Conservation (phyloP, 768 basidiomycete genomes). For the Pisolithus sp. region DNA sequence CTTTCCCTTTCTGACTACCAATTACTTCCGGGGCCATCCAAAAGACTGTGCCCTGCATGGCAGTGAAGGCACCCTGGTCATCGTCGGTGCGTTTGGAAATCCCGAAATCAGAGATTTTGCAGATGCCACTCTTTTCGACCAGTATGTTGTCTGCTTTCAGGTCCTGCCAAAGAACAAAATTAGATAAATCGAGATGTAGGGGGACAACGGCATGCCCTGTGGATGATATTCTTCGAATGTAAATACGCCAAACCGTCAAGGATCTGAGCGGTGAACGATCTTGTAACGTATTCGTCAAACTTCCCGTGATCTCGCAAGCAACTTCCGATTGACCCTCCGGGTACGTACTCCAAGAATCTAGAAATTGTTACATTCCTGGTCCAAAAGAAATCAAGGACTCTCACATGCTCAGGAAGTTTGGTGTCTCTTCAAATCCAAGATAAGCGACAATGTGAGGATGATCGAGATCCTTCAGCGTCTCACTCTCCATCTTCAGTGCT, state of each 20-base stretch:
- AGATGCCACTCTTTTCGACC: conserved; percentile 84
- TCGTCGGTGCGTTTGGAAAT: conserved; percentile 96
- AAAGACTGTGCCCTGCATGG: conserved; percentile 97
- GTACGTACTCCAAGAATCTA: conserved; percentile 98
- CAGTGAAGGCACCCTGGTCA: conserved; percentile 74
- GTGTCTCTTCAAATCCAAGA: conserved; percentile 89
- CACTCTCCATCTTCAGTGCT: conserved; percentile 91
- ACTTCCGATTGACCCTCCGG: conserved; percentile 91
- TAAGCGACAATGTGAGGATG: conserved; percentile 98
- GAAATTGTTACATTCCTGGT: conserved; percentile 6
- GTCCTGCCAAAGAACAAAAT: conserved; percentile 46
- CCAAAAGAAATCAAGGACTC: conserved; percentile 25
- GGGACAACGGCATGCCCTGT: conserved; percentile 53
- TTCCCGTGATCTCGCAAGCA: conserved; percentile 88
- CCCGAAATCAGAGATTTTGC: conserved; percentile 98
- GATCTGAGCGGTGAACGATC: conserved; percentile 90
- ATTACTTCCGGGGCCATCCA: conserved; percentile 99
- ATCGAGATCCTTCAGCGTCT: conserved; percentile 92
- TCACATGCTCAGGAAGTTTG: conserved; percentile 85
- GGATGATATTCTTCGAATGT: conserved; percentile 86
- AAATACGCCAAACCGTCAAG: conserved; percentile 88
- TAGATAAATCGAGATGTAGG: neutral
- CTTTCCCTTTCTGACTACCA: conserved; percentile 71
- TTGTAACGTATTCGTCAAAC: conserved; percentile 87
- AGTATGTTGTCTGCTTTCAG: conserved; percentile 98